Evolutionary conservation across 2,329 filamentous ascomycete genomes (phyloP).

Genomic region (Exophiala sp.): DNA sequence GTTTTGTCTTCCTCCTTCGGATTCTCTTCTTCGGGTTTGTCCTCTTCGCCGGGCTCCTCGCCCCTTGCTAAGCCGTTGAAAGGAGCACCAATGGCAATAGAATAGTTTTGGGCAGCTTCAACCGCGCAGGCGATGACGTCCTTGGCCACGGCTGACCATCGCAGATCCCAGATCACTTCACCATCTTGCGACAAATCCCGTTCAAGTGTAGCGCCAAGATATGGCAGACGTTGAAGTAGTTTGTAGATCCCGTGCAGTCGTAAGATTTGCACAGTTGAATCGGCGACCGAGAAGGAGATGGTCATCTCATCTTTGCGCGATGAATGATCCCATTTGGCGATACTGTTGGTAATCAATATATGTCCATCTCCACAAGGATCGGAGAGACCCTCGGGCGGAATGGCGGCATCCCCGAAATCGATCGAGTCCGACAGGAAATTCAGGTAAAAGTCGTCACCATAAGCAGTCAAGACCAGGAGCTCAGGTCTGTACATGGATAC

Average conservation of each 20-base stretch:
- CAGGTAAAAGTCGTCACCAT: conserved; percentile 21
- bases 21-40: neutral
- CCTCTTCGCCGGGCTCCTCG: neutral
- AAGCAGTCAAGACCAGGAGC: conserved; percentile 19
- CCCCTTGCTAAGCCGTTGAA: neutral
- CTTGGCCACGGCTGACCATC: conserved; percentile 6
- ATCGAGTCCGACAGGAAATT: conserved; percentile 24
- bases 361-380: conserved; percentile 23
- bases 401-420: conserved; percentile 20
- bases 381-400: conserved; percentile 8
- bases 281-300: conserved; percentile 24
- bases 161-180: conserved; percentile 2
- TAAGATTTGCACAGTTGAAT: conserved; percentile 20
- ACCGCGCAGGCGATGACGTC: conserved; percentile 7
- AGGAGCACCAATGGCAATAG: conserved; percentile 2
- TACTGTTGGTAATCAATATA: conserved; percentile 28
- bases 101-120: conserved; percentile 9
- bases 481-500: conserved; percentile 21
- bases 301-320: conserved; percentile 23
- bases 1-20: neutral
- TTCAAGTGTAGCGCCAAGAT: conserved; percentile 2
- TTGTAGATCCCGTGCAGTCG: conserved; percentile 3
- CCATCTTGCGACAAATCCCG: conserved; percentile 8
- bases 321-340: conserved; percentile 24
- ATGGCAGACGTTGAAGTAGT: conserved; percentile 2